Percentiles rank a stretch among this genome's conserved stretches.
phyloP scores from a whole-genome alignment of 495 filamentous ascomycete genomes.

The Apodospora peruviana region DNA sequence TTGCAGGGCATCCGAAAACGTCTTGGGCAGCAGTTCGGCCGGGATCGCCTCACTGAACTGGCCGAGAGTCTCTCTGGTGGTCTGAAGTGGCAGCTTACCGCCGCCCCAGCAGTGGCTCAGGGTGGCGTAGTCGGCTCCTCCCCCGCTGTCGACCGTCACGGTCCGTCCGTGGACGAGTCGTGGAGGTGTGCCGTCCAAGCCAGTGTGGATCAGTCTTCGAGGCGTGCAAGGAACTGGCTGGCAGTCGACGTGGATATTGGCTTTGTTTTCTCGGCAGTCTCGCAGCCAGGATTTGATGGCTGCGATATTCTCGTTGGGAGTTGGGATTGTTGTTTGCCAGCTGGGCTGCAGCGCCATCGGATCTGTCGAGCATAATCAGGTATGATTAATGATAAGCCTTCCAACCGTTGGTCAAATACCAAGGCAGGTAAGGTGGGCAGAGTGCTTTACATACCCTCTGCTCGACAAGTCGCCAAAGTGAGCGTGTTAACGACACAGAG shows the following conservation, averaged over 20 bases:
- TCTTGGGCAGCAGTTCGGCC: neutral
- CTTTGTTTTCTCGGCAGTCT: too few relatives aligned
- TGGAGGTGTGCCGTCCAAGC: neutral
- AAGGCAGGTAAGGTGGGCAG: too few relatives aligned
- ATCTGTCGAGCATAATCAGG: too few relatives aligned
- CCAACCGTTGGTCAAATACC: too few relatives aligned
- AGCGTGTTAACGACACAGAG: too few relatives aligned
- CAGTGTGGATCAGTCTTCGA: neutral
- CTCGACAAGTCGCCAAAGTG: too few relatives aligned
- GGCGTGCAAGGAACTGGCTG: neutral
- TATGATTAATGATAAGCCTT: too few relatives aligned
- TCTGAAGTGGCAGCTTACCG: neutral
- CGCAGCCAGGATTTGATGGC: neutral
- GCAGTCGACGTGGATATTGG: too few relatives aligned
- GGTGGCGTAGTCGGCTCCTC: conserved; percentile 12
- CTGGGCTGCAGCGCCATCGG: too few relatives aligned
- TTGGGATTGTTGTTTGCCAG: too few relatives aligned
- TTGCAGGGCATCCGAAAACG: conserved; percentile 4
- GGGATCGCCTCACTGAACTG: neutral
- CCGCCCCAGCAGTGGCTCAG: conserved; percentile 15
- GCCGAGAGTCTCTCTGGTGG: neutral
- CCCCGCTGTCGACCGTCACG: neutral
- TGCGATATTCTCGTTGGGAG: neutral
- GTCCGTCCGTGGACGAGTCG: neutral
- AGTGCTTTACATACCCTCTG: too few relatives aligned